phyloP scores from a whole-genome alignment of 176 grass and related monocot species.

The Aegilops longissima region DNA sequence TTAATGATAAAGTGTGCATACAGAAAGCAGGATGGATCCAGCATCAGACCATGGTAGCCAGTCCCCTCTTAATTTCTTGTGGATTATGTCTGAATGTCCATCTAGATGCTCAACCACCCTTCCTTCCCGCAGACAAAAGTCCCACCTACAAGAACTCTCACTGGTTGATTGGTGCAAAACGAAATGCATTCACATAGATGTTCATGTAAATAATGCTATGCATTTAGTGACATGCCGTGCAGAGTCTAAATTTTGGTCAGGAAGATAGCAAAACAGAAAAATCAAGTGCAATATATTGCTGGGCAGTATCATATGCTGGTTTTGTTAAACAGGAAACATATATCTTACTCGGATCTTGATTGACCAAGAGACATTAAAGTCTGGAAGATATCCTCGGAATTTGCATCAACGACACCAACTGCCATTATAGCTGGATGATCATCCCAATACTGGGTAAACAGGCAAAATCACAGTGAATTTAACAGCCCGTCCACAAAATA shows the following conservation, averaged over 20 bases:
- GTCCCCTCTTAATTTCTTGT: slow-evolving; percentile 87
- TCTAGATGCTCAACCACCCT: slow-evolving; percentile 84
- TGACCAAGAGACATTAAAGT: slow-evolving; percentile 92
- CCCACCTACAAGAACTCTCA: slow-evolving; percentile 71
- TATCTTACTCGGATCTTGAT: slow-evolving; percentile 94
- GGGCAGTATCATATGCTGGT: background rate
- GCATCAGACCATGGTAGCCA: slow-evolving; percentile 86
- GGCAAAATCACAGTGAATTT: slow-evolving; percentile 31
- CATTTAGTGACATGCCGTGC: background rate
- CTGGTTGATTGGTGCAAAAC: background rate
- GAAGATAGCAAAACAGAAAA: slow-evolving; percentile 6
- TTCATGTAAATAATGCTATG: slow-evolving; percentile 1
- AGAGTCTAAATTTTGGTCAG: background rate
- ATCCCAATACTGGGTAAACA: slow-evolving; percentile 78
- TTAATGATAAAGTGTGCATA: slow-evolving; percentile 18
- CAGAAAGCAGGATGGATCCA: slow-evolving; percentile 30
- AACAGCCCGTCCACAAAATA: slow-evolving; percentile 10
- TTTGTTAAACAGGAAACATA: background rate
- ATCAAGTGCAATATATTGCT: background rate
- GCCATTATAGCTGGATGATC: slow-evolving; percentile 99
- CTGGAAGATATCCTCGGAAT: slow-evolving; percentile 82
- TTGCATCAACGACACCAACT: slow-evolving; percentile 89
- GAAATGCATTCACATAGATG: slow-evolving; percentile 3
- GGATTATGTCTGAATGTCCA: slow-evolving; percentile 95
- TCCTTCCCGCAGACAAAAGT: slow-evolving; percentile 91